These are phyloP conservation scores for Pseudocercospora fijiensis DNA, from an alignment of 2,329 filamentous ascomycete genomes.

Conservation along the genomic window DNA sequence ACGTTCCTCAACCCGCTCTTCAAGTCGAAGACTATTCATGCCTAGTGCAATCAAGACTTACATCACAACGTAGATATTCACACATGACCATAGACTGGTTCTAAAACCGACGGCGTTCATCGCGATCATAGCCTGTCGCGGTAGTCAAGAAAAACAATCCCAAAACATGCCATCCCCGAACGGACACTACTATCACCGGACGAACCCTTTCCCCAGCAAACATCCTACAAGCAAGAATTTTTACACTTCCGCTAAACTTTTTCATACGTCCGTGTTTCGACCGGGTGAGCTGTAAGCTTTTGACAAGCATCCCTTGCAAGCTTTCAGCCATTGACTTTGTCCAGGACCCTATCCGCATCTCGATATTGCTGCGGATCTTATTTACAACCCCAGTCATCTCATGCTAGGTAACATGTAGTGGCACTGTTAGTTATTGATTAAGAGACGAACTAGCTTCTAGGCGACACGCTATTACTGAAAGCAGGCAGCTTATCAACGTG, in stretches of 20 bases:
- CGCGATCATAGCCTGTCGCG: not conserved
- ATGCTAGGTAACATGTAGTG: not conserved
- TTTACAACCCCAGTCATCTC: not conserved
- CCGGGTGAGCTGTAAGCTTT: not conserved
- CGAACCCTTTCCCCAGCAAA: not conserved
- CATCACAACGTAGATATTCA: not conserved
- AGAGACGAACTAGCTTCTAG: not conserved
- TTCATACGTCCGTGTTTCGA: not conserved
- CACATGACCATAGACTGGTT: not conserved
- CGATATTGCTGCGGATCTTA: slow-evolving; percentile 3
- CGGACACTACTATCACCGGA: not conserved
- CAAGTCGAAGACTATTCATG: not conserved
- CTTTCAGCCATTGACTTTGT: not conserved
- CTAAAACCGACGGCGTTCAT: not conserved
- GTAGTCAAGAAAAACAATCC: not conserved
- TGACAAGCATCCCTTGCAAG: not conserved
- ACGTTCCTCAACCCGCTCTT: not conserved
- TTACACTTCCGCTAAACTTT: slow-evolving; percentile 9
- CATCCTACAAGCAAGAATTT: not conserved
- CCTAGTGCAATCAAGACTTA: too few relatives aligned
- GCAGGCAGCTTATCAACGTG: not conserved
- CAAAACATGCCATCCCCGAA: not conserved
- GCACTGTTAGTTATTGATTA: not conserved
- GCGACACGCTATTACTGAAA: not conserved
- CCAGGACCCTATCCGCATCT: slow-evolving; percentile 1